Conservation (phyloP, 805 yeast genomes). For the Metschnikowia reukaufii region DNA sequence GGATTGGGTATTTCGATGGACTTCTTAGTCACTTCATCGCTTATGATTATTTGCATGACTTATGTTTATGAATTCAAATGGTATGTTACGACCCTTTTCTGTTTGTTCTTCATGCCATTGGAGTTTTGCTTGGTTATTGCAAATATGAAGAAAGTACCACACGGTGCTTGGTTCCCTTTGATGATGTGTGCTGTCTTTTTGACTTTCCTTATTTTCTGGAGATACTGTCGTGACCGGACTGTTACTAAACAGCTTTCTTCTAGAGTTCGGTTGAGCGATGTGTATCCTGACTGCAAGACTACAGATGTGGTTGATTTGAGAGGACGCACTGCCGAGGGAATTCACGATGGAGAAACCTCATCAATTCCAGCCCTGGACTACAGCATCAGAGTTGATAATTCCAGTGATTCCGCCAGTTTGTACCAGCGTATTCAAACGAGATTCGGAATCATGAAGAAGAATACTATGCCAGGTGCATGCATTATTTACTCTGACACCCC, state of each 20-base stretch:
- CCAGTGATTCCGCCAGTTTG: neutral
- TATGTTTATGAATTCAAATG: constrained; percentile 44
- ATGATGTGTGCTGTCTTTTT: constrained; percentile 42
- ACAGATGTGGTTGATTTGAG: constrained; percentile 22
- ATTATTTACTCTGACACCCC: constrained; percentile 42
- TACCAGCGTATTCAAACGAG: constrained; percentile 19
- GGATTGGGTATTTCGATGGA: constrained; percentile 60
- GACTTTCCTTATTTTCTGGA: constrained; percentile 45
- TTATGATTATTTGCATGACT: constrained; percentile 46
- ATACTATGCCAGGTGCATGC: constrained; percentile 37
- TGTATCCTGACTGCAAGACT: constrained; percentile 31
- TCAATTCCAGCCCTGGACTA: constrained; percentile 4
- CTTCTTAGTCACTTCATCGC: constrained; percentile 50
- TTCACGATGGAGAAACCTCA: neutral
- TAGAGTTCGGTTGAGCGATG: constrained; percentile 34
- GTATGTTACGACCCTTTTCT: constrained; percentile 34
- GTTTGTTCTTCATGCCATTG: constrained; percentile 44
- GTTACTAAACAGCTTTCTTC: constrained; percentile 37
- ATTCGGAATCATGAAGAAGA: constrained; percentile 22
- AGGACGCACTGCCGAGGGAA: neutral
- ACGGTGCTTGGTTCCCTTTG: constrained; percentile 65
- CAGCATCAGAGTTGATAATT: neutral
- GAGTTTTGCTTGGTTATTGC: constrained; percentile 49
- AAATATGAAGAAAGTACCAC: constrained; percentile 51
- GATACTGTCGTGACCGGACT: constrained; percentile 45